phyloP scores from a whole-genome alignment of 345 rosid genomes.

The Bruguiera sexangula region DNA sequence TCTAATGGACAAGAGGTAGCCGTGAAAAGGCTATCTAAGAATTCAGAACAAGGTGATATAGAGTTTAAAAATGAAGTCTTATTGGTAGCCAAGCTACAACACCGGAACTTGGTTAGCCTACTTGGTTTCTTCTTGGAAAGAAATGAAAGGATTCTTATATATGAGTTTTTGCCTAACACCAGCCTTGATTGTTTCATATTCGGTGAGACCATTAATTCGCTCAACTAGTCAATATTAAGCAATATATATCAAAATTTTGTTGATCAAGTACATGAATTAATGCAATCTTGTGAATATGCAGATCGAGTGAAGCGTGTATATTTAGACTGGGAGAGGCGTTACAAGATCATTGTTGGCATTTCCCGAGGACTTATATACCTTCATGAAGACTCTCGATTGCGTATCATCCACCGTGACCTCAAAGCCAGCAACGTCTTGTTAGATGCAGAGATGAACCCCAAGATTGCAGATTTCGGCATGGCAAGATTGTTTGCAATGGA shows the following conservation, averaged over 20 bases:
- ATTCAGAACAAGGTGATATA: slow-evolving; percentile 38
- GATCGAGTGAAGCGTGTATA: slow-evolving; percentile 22
- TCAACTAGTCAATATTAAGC: no score
- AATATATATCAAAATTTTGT: no score
- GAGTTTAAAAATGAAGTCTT: slow-evolving; percentile 43
- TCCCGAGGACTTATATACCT: slow-evolving; percentile 48
- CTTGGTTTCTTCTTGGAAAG: no score
- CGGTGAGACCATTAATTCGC: slow-evolving; percentile 15
- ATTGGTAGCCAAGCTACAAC: no score
- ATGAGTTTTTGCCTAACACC: slow-evolving; percentile 33
- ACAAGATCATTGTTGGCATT: slow-evolving; percentile 39
- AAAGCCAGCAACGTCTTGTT: slow-evolving; percentile 48
- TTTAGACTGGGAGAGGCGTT: slow-evolving; percentile 33
- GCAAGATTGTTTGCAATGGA: slow-evolving; percentile 39
- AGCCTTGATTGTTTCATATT: slow-evolving; percentile 44
- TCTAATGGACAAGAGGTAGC: slow-evolving; percentile 26
- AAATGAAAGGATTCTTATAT: slow-evolving; percentile 5
- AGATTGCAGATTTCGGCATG: slow-evolving; percentile 53
- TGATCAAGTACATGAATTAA: neutral
- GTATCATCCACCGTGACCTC: slow-evolving; percentile 48
- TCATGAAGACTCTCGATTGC: slow-evolving; percentile 43
- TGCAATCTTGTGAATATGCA: neutral
- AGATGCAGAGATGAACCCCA: slow-evolving; percentile 42
- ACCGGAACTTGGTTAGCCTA: no score
- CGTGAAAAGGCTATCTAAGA: slow-evolving; percentile 30